A percentile compares a stretch with the other conserved stretches of the same genome.
Evolutionary conservation across 2,329 filamentous ascomycete species (phyloP).

Genomic region (Aspergillus sp.): DNA sequence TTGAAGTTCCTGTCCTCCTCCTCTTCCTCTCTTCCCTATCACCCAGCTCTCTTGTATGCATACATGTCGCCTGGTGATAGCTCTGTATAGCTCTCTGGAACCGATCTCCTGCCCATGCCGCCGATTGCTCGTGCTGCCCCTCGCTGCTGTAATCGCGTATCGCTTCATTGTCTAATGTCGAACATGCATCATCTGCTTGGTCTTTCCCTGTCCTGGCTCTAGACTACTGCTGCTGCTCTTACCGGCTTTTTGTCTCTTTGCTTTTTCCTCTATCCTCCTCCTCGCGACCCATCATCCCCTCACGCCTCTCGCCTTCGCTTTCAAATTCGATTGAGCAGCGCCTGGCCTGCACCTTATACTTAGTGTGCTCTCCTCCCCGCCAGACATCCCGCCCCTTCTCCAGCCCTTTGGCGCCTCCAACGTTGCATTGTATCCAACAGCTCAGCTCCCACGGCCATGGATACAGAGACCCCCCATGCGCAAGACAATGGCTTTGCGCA

Average conservation of each 20-base stretch:
- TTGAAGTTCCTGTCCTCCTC: conserved; percentile 9
- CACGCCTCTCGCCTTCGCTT: conserved; percentile 8
- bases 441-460: conserved; percentile 40
- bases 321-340: conserved; percentile 1
- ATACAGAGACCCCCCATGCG: conserved; percentile 49
- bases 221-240: conserved; percentile 18
- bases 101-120: conserved; percentile 12
- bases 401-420: conserved; percentile 1
- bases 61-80: conserved; percentile 19
- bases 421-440: not conserved
- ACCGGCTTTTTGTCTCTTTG: conserved; percentile 15
- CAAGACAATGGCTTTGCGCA: conserved; percentile 51
- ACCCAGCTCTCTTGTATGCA: conserved; percentile 22
- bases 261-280: conserved; percentile 16
- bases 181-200: conserved; percentile 56
- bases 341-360: conserved; percentile 2
- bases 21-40: conserved; percentile 13
- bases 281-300: conserved; percentile 17
- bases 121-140: conserved; percentile 10
- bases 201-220: conserved; percentile 50
- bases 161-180: conserved; percentile 34
- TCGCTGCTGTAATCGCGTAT: conserved; percentile 30
- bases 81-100: conserved; percentile 19
- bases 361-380: conserved; percentile 6
- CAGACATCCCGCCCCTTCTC: conserved; percentile 33